phyloP scores from a whole-genome alignment of 768 basidiomycete species.

The Sistotremastrum niveocremeum region DNA sequence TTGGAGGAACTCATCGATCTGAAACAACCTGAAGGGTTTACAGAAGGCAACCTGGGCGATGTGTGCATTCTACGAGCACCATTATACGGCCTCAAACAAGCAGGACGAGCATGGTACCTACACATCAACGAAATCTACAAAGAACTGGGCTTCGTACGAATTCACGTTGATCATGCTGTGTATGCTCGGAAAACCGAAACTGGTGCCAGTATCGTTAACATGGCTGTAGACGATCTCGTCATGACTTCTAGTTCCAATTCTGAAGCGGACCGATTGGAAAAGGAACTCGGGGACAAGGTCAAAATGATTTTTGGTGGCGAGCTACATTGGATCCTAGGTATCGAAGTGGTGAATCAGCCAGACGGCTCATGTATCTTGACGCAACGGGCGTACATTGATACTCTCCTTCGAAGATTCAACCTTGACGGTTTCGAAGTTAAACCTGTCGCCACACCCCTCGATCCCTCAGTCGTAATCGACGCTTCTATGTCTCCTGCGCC shows the following conservation, averaged over 20 bases:
- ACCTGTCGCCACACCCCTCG: slow-evolving; percentile 3
- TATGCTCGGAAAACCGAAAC: neutral
- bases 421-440: slow-evolving; percentile 3
- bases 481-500: slow-evolving; percentile 2
- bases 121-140: slow-evolving; percentile 1
- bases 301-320: slow-evolving; percentile 1
- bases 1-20: slow-evolving; percentile 4
- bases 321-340: slow-evolving; percentile 4
- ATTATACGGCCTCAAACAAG: slow-evolving; percentile 19
- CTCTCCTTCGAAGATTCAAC: slow-evolving; percentile 5
- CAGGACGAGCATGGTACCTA: slow-evolving; percentile 11
- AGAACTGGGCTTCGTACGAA: slow-evolving; percentile 4
- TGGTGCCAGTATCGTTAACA: slow-evolving; percentile 6
- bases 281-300: neutral
- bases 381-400: slow-evolving; percentile 7
- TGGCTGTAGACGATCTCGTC: slow-evolving; percentile 17
- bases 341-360: slow-evolving; percentile 1
- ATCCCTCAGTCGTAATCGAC: too few species aligned
- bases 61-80: slow-evolving; percentile 11
- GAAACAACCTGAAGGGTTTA: neutral
- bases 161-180: slow-evolving; percentile 6
- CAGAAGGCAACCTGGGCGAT: neutral
- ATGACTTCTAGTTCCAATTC: neutral
- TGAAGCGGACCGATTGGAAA: neutral
- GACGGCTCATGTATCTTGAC: slow-evolving; percentile 4